A percentile compares a stretch with the other conserved stretches of the same genome.
Evolutionary conservation across 495 filamentous ascomycete genomes (phyloP).

Genomic region (Trichoderma gamsii): DNA sequence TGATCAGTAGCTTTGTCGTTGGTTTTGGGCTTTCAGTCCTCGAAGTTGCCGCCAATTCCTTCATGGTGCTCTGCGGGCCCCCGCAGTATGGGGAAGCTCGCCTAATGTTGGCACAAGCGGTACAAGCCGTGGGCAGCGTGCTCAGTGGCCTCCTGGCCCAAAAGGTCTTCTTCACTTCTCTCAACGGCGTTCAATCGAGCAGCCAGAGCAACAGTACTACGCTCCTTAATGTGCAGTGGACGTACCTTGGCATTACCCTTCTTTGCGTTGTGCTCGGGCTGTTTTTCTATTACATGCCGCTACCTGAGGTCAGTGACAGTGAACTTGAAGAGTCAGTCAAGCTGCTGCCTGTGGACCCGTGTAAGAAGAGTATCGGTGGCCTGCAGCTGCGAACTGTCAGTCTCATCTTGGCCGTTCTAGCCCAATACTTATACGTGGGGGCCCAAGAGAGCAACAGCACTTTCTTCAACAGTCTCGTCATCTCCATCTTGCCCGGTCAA

Average conservation of each 20-base stretch:
- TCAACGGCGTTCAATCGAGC: conserved; percentile 15
- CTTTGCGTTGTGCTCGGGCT: conserved; percentile 61
- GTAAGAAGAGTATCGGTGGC: conserved; percentile 31
- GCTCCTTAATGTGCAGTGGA: conserved; percentile 67
- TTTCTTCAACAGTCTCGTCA: conserved; percentile 52
- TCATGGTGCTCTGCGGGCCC: conserved; percentile 54
- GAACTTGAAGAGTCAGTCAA: conserved; percentile 42
- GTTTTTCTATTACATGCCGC: conserved; percentile 53
- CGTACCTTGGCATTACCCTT: conserved; percentile 66
- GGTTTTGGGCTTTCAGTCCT: conserved; percentile 57
- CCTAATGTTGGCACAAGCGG: conserved; percentile 60
- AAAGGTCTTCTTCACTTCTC: conserved; percentile 55
- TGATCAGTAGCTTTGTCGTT: conserved; percentile 54
- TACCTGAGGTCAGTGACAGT: conserved; percentile 46
- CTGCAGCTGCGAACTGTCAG: conserved; percentile 35
- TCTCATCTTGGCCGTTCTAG: conserved; percentile 56
- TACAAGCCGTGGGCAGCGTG: conserved; percentile 63
- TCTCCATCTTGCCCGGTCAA: conserved; percentile 34
- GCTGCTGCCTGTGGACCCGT: conserved; percentile 36
- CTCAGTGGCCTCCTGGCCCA: conserved; percentile 61
- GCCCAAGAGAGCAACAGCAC: conserved; percentile 65
- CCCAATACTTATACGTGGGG: conserved; percentile 71
- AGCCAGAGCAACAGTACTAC: conserved; percentile 22
- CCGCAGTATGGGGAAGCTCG: conserved; percentile 47
- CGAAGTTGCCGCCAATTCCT: conserved; percentile 63